Evolutionary conservation across 495 filamentous ascomycete genomes (phyloP).

Genomic region (Aspergillus carlsbadensis): DNA sequence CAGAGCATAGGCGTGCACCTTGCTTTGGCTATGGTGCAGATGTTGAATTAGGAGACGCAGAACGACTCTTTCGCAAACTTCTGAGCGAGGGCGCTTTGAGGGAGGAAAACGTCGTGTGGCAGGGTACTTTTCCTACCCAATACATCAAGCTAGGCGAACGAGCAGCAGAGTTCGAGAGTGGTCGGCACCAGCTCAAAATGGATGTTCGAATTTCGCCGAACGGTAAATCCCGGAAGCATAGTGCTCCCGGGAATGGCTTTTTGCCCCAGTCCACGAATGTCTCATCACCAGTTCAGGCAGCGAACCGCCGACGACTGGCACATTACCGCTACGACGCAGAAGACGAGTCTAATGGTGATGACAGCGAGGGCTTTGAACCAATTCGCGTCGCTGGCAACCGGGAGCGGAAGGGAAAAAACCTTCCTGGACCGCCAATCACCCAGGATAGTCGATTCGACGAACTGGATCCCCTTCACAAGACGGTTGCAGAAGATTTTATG

Average conservation of each 20-base stretch:
- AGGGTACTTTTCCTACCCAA: slow-evolving; percentile 56
- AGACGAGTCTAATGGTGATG: slow-evolving; percentile 45
- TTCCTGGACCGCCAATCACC: slow-evolving; percentile 70
- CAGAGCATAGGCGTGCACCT: slow-evolving; percentile 45
- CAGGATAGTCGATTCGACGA: slow-evolving; percentile 60
- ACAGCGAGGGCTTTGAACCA: slow-evolving; percentile 65
- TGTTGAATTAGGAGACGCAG: slow-evolving; percentile 58
- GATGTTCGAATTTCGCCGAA: slow-evolving; percentile 57
- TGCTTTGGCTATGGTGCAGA: slow-evolving; percentile 55
- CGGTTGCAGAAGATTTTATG: slow-evolving; percentile 65
- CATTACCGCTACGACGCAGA: slow-evolving; percentile 31
- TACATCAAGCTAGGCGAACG: slow-evolving; percentile 60
- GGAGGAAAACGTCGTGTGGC: slow-evolving; percentile 59
- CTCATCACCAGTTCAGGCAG: slow-evolving; percentile 73
- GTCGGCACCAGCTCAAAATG: slow-evolving; percentile 54
- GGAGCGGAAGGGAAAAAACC: slow-evolving; percentile 32
- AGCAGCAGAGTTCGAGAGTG: slow-evolving; percentile 48
- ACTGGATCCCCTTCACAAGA: slow-evolving; percentile 60
- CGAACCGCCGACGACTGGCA: slow-evolving; percentile 43
- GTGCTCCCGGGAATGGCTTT: slow-evolving; percentile 29
- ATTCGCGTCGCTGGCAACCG: slow-evolving; percentile 43
- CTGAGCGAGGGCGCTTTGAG: slow-evolving; percentile 59
- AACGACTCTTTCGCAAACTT: slow-evolving; percentile 63
- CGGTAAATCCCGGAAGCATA: slow-evolving; percentile 37
- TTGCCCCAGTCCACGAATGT: slow-evolving; percentile 75